These are phyloP conservation scores for Amaranthus cruentus DNA, from an alignment of 148 eudicot genomes.

Conservation along the genomic window DNA sequence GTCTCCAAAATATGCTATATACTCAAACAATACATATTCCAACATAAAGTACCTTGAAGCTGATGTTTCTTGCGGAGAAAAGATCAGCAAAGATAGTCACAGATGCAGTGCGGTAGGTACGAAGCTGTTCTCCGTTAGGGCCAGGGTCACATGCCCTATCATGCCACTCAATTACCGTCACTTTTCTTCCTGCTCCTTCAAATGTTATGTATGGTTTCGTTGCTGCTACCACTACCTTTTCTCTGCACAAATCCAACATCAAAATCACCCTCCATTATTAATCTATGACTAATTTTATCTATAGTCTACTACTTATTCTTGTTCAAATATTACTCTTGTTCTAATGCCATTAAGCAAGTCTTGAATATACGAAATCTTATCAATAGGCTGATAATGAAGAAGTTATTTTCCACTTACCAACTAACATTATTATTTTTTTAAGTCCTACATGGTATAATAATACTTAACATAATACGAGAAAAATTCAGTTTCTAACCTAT, in stretches of 20 bases:
- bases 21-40: too few relatives aligned
- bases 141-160: constrained; percentile 82
- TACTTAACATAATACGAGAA: too few relatives aligned
- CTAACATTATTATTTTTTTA: too few relatives aligned
- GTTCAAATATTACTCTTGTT: too few relatives aligned
- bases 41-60: constrained; percentile 54
- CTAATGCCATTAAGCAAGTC: too few relatives aligned
- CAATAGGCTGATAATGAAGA: neutral
- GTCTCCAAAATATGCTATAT: too few relatives aligned
- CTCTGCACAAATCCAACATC: constrained; percentile 42
- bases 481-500: too few relatives aligned
- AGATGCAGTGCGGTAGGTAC: constrained; percentile 89
- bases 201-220: constrained; percentile 79
- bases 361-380: neutral
- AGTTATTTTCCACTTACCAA: too few relatives aligned
- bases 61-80: constrained; percentile 86
- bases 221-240: constrained; percentile 80
- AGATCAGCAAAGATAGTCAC: constrained; percentile 67
- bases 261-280: constrained; percentile 1
- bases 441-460: too few relatives aligned
- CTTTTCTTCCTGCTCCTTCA: constrained; percentile 75
- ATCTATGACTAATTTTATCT: too few relatives aligned
- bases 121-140: constrained; percentile 80
- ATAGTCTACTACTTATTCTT: too few relatives aligned
- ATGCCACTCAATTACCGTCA: constrained; percentile 88